Base-by-base conservation (phyloP, 768 basidiomycete genomes). In the Asterophora parasitica region DNA sequence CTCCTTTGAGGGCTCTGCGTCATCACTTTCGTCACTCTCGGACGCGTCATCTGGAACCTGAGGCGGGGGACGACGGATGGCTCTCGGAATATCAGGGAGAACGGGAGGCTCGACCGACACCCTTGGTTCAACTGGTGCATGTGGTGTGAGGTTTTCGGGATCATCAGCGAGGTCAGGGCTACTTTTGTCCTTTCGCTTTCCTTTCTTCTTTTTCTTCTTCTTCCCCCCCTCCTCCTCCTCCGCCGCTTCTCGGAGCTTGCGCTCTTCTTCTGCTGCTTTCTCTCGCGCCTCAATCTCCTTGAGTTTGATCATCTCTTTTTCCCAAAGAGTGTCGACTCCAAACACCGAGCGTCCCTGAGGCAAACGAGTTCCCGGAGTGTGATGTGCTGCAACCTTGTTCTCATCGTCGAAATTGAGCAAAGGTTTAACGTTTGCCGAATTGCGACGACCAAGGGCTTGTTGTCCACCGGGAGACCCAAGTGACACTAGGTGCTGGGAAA, bases 251-350 rank as follows among this genome's bases (percentile, higher is more conserved):
- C 59, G 63, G 41, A 62, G 70, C 60, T 58, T 69, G 44, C 68
- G 72, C 28, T 72, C 76, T 50, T 80, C 79, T n/a, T 73, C 76
- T 48, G 81, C 83, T 9, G 58, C 61, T 46, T 69, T 75, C 61
- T 93, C 92, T 43, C 58, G 62, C 10, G 79, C 83, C 62, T 95
- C 85, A 0, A 93, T 88, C 50, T 81, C 74, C 52, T 79, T 79
- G 44, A 95, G 70, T 63, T 89, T 95, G 13, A 66, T 78, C 73
- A 92, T 77, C 65, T 96, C 93, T 33, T 81, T 76, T 60, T 94
- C 87, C 93, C 93, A 95, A 8, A 95, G 58, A n/a, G 85, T 87
- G 63, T 96, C 93, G 1, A 89, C 86, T 2, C 93, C 93, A 58
- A 95, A 96, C 8, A 94, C 90, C n/a, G 92, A 93, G 48, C 77